A percentile compares a stretch with the other conserved stretches of the same genome.
These are phyloP conservation scores for Skeletonema tropicum DNA, from an alignment of 108 stramenopile species.

Conservation along the genomic window DNA sequence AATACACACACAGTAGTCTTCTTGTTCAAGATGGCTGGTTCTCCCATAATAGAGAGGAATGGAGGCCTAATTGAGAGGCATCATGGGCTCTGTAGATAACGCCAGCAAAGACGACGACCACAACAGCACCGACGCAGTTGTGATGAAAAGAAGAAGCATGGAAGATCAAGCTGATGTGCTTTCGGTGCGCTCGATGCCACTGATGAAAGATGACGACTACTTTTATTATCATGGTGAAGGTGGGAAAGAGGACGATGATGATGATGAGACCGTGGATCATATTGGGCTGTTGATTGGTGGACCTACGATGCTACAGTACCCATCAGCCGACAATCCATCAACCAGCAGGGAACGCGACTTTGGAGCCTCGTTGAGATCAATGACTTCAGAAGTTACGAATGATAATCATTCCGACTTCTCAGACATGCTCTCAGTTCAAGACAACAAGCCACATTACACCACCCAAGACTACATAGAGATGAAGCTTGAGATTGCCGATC, in stretches of 20 bases:
- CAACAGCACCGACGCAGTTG: background rate
- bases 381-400: background rate
- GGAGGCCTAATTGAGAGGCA: no score
- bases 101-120: background rate
- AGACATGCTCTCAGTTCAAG: no score
- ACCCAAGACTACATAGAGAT: background rate
- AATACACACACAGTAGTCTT: no score
- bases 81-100: no score
- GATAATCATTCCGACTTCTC: background rate
- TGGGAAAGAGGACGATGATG: background rate
- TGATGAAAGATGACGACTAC: background rate
- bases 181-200: background rate
- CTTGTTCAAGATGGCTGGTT: no score
- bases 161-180: background rate
- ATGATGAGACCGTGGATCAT: background rate
- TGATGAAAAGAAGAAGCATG: background rate
- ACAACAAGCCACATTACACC: background rate
- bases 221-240: background rate
- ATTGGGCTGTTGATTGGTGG: background rate
- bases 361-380: background rate
- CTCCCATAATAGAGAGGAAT: no score
- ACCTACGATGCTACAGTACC: background rate
- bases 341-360: background rate
- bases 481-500: conserved; percentile 15
- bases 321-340: background rate